These are phyloP conservation scores for Blumeria graminis DNA, from an alignment of 2,329 filamentous ascomycete species.

Conservation along the genomic window DNA sequence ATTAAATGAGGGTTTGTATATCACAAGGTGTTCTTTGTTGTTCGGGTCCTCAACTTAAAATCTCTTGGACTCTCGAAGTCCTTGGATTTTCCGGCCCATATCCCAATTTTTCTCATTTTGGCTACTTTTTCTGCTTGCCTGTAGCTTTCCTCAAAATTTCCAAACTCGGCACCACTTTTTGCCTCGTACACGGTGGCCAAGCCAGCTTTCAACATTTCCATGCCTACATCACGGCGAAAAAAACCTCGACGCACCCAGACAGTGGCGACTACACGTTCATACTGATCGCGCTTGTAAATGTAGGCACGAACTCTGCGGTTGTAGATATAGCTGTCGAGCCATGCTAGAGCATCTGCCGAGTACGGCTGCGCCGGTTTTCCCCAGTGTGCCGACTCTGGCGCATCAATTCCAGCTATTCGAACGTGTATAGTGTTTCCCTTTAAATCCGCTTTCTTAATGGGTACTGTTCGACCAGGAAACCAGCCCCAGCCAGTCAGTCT, in stretches of 20 bases:
- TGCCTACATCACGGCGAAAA: conserved; percentile 55
- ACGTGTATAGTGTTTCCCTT: conserved; percentile 66
- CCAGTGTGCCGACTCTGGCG: conserved; percentile 82
- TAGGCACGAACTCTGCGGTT: conserved; percentile 56
- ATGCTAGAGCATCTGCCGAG: conserved; percentile 55
- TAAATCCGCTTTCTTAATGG: conserved; percentile 40
- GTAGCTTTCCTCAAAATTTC: conserved; percentile 40
- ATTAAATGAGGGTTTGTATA: too few relatives aligned
- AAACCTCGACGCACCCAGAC: conserved; percentile 46
- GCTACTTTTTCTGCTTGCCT: conserved; percentile 41
- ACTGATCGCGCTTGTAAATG: conserved; percentile 71
- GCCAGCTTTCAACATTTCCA: conserved; percentile 70
- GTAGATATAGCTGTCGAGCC: conserved; percentile 50
- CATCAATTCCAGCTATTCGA: conserved; percentile 76
- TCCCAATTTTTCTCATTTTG: conserved; percentile 37
- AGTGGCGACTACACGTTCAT: conserved; percentile 71
- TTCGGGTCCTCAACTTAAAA: conserved; percentile 41
- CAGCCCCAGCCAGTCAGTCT: conserved; percentile 77
- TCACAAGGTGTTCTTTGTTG: too few relatives aligned
- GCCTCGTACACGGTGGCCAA: conserved; percentile 86
- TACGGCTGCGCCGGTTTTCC: conserved; percentile 70
- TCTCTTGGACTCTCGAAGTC: conserved; percentile 63
- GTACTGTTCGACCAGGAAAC: conserved; percentile 48
- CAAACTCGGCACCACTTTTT: conserved; percentile 74
- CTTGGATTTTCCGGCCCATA: conserved; percentile 47